Evolutionary conservation across 768 basidiomycete species (phyloP).

Genomic region (Boletus subcaerulescens): DNA sequence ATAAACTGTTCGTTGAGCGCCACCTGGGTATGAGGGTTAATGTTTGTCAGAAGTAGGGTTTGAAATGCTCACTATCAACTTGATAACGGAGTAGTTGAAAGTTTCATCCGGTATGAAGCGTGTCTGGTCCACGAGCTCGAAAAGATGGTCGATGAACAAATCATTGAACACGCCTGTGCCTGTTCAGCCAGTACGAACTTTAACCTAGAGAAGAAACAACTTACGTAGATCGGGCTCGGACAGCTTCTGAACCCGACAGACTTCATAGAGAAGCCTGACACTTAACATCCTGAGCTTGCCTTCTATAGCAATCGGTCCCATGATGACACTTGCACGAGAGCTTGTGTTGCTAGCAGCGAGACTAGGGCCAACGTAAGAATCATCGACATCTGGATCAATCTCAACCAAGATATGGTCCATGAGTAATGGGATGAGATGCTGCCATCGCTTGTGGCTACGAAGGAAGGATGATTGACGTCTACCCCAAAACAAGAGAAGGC

Average conservation of each 20-base stretch:
- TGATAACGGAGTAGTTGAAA: slow-evolving; percentile 94
- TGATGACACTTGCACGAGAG: slow-evolving; percentile 39
- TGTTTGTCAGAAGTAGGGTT: background rate
- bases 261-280: slow-evolving; percentile 82
- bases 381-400: slow-evolving; percentile 73
- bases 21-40: slow-evolving; percentile 49
- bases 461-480: slow-evolving; percentile 66
- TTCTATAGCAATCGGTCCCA: slow-evolving; percentile 68
- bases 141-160: slow-evolving; percentile 81
- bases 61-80: slow-evolving; percentile 68
- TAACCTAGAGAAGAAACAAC: slow-evolving; percentile 26
- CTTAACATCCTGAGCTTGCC: slow-evolving; percentile 73
- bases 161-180: slow-evolving; percentile 73
- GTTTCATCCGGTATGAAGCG: slow-evolving; percentile 84
- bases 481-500: slow-evolving; percentile 74
- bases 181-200: slow-evolving; percentile 6
- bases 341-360: slow-evolving; percentile 27
- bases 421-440: slow-evolving; percentile 71
- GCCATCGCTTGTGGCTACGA: slow-evolving; percentile 81
- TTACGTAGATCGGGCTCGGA: slow-evolving; percentile 74
- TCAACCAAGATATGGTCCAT: slow-evolving; percentile 86
- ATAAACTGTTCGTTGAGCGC: slow-evolving; percentile 98
- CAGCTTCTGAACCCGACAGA: slow-evolving; percentile 87
- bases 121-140: slow-evolving; percentile 92
- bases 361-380: slow-evolving; percentile 45